These are phyloP conservation scores for Claviceps maximensis DNA, from an alignment of 2,329 filamentous ascomycete species.

Conservation along the genomic window DNA sequence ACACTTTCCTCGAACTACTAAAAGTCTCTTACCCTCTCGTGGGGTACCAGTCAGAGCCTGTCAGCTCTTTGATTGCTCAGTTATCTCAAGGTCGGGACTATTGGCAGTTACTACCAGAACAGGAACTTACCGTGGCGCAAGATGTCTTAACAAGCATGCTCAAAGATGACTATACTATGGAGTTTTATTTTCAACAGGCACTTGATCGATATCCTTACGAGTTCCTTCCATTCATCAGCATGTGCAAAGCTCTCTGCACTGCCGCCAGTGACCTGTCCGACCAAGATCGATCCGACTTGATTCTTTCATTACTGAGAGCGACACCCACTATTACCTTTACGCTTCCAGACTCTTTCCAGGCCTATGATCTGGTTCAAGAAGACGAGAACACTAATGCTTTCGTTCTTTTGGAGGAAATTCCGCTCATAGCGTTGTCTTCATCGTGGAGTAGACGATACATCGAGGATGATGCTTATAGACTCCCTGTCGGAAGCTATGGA, in stretches of 20 bases:
- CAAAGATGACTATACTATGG: constrained; percentile 34
- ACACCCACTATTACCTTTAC: constrained; percentile 66
- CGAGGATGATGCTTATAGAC: constrained; percentile 41
- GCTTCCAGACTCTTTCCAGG: constrained; percentile 57
- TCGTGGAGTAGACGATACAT: constrained; percentile 30
- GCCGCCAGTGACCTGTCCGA: constrained; percentile 18
- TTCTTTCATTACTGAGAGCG: constrained; percentile 52
- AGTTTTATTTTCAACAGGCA: constrained; percentile 51
- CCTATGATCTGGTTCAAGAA: constrained; percentile 68
- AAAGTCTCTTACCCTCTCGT: constrained; percentile 53
- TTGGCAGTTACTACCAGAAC: constrained; percentile 34
- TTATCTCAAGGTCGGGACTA: constrained; percentile 42
- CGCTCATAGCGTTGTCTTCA: constrained; percentile 43
- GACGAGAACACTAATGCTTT: constrained; percentile 78
- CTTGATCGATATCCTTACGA: constrained; percentile 76
- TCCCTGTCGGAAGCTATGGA: constrained; percentile 53
- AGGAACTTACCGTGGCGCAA: constrained; percentile 19
- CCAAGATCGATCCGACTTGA: constrained; percentile 29
- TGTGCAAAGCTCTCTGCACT: constrained; percentile 50
- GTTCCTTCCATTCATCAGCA: constrained; percentile 60
- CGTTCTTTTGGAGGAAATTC: constrained; percentile 48
- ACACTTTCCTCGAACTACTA: constrained; percentile 56
- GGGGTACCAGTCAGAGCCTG: constrained; percentile 59
- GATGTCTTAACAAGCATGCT: constrained; percentile 22
- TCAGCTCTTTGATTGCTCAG: constrained; percentile 52